These are phyloP conservation scores for Plasmodium adleri DNA, from an alignment of 169 alveolate species.

Conservation along the genomic window DNA sequence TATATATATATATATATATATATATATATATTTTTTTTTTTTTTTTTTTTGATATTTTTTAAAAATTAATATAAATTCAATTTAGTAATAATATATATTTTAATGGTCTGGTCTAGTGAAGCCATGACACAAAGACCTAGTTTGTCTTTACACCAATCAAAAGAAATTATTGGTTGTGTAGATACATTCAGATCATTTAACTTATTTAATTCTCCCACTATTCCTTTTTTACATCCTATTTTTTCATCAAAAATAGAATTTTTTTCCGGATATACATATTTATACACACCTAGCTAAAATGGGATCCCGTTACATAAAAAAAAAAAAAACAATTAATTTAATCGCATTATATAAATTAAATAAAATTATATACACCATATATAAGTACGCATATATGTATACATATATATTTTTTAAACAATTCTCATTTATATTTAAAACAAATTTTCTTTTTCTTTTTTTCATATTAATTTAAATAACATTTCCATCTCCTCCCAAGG, in stretches of 20 bases:
- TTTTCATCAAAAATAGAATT: slow-evolving; percentile 78
- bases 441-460: not conserved
- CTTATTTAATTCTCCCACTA: slow-evolving; percentile 91
- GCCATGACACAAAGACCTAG: slow-evolving; percentile 85
- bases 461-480: slow-evolving; percentile 39
- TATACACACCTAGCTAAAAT: slow-evolving; percentile 89
- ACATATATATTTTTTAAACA: too few relatives aligned
- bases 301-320: slow-evolving; percentile 37
- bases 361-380: not conserved
- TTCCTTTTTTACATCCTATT: slow-evolving; percentile 88
- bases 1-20: not conserved
- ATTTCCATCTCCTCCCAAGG: slow-evolving; percentile 93
- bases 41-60: too few relatives aligned
- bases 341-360: too few relatives aligned
- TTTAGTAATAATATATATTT: slow-evolving; percentile 83
- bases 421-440: too few relatives aligned
- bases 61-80: slow-evolving; percentile 52
- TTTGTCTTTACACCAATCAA: slow-evolving; percentile 91
- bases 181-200: slow-evolving; percentile 92
- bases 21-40: not conserved
- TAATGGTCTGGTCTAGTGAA: slow-evolving; percentile 93
- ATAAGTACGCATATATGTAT: not conserved
- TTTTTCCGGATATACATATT: slow-evolving; percentile 87
- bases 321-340: not conserved
- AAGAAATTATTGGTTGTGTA: slow-evolving; percentile 93